phyloP scores from a whole-genome alignment of 106 monocot species.

The Agapanthus africanus region DNA sequence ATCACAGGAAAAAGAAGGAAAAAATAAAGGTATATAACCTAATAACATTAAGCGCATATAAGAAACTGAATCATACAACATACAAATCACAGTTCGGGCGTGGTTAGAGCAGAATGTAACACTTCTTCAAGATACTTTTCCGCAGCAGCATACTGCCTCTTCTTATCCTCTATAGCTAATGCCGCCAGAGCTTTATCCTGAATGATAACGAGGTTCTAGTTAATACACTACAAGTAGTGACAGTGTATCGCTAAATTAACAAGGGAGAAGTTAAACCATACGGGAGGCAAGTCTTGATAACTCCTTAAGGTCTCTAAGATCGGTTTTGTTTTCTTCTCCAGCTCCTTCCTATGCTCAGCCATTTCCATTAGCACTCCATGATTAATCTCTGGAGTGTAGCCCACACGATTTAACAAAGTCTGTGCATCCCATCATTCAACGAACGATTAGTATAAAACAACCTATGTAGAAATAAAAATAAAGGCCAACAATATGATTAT shows the following conservation, averaged over 20 bases:
- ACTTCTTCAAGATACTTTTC: slow-evolving; percentile 93
- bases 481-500: not conserved
- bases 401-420: slow-evolving; percentile 69
- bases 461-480: no score
- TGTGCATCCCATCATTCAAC: slow-evolving; percentile 13
- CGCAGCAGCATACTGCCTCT: slow-evolving; percentile 82
- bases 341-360: slow-evolving; percentile 88
- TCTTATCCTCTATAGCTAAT: slow-evolving; percentile 97
- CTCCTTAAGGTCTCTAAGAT: slow-evolving; percentile 91
- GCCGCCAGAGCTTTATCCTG: slow-evolving; percentile 98
- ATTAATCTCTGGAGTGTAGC: slow-evolving; percentile 93
- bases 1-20: no score
- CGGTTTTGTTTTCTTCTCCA: slow-evolving; percentile 94
- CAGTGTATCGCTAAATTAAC: no score
- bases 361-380: slow-evolving; percentile 97
- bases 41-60: no score
- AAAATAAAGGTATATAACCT: no score
- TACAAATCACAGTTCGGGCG: slow-evolving; percentile 29
- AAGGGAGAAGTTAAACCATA: no score
- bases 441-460: not conserved
- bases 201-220: no score
- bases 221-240: no score
- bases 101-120: slow-evolving; percentile 60
- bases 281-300: slow-evolving; percentile 96
- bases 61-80: no score